These are phyloP conservation scores for Hyaloscypha bicolor DNA, from an alignment of 495 filamentous ascomycete species.

Conservation along the genomic window DNA sequence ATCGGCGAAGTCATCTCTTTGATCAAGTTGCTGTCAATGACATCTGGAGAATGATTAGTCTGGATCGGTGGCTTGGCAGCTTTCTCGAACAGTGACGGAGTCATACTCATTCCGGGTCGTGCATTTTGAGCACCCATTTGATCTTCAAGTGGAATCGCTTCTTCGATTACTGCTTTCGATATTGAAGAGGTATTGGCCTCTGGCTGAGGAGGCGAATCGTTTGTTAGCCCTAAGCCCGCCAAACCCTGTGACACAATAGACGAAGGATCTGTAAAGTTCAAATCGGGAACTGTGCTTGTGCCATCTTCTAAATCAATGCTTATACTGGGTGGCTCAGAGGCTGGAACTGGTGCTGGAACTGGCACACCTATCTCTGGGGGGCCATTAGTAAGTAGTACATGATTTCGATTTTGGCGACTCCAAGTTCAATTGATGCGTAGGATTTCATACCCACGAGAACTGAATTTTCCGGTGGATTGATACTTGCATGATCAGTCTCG, in stretches of 20 bases:
- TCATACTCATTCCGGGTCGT: not conserved
- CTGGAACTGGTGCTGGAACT: too few relatives aligned
- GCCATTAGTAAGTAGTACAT: not conserved
- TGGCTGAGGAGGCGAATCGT: not conserved
- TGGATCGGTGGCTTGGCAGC: not conserved
- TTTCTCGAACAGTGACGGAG: not conserved
- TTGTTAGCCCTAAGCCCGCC: not conserved
- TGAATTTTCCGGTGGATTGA: constrained; percentile 1
- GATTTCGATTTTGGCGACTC: constrained; percentile 21
- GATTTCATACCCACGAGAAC: constrained; percentile 12
- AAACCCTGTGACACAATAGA: not conserved
- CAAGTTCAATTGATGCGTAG: constrained; percentile 20
- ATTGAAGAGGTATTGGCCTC: not conserved
- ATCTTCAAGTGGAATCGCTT: not conserved
- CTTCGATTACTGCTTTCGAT: not conserved
- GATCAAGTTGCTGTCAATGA: constrained; percentile 6
- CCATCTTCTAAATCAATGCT: not conserved
- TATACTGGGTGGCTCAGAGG: too few relatives aligned
- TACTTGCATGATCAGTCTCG: not conserved
- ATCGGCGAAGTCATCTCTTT: not conserved
- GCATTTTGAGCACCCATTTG: not conserved
- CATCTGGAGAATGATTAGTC: not conserved
- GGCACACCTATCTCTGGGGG: too few relatives aligned
- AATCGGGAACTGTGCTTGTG: not conserved
- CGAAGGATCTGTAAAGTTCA: too few relatives aligned